phyloP scores from a whole-genome alignment of 2,329 filamentous ascomycete genomes.

The Cladosporium sp. region DNA sequence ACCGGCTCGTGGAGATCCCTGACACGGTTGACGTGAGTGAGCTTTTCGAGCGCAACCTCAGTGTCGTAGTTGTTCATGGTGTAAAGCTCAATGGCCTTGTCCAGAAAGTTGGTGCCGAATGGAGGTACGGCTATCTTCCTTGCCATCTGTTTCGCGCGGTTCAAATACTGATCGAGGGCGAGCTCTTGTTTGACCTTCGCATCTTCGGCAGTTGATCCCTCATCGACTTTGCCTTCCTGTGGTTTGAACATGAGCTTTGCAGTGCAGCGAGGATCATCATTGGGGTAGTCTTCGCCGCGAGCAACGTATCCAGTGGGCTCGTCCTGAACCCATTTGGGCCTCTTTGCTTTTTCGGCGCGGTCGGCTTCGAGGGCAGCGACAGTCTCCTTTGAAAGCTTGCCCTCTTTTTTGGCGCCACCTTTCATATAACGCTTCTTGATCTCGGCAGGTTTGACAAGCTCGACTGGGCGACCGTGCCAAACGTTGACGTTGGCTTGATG shows the following conservation, averaged over 20 bases:
- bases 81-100: slow-evolving; percentile 73
- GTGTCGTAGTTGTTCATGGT: slow-evolving; percentile 67
- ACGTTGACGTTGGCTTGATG: slow-evolving; percentile 82
- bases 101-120: slow-evolving; percentile 78
- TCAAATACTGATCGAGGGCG: slow-evolving; percentile 69
- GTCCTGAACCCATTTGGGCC: slow-evolving; percentile 91
- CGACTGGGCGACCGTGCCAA: slow-evolving; percentile 83
- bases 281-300: slow-evolving; percentile 72
- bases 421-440: slow-evolving; percentile 72
- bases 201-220: slow-evolving; percentile 48
- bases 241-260: slow-evolving; percentile 75
- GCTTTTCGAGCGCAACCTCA: slow-evolving; percentile 63
- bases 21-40: slow-evolving; percentile 63
- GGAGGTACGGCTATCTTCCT: slow-evolving; percentile 65
- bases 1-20: slow-evolving; percentile 79
- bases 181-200: neutral
- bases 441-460: slow-evolving; percentile 83
- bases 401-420: slow-evolving; percentile 64
- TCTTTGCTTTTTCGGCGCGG: slow-evolving; percentile 69
- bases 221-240: slow-evolving; percentile 33
- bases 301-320: slow-evolving; percentile 80
- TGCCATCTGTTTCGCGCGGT: slow-evolving; percentile 59
- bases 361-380: slow-evolving; percentile 76
- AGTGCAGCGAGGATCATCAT: slow-evolving; percentile 70
- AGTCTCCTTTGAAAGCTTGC: slow-evolving; percentile 73